These are phyloP conservation scores for Trametes sp. DNA, from an alignment of 1,284 basidiomycete species.

Conservation along the genomic window DNA sequence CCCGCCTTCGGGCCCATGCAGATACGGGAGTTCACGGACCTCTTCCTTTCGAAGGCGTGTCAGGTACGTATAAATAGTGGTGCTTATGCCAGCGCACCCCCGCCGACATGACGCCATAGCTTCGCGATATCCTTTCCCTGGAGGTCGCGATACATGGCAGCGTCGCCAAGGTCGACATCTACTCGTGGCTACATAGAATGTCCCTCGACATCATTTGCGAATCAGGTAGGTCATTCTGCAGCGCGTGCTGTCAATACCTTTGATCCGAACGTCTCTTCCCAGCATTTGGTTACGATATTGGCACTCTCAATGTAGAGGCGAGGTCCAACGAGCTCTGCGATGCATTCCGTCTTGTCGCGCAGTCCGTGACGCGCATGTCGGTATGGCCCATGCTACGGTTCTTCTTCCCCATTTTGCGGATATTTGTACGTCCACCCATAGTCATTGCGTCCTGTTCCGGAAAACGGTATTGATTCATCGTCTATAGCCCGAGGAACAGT, in stretches of 20 bases:
- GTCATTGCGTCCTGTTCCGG: too few species aligned
- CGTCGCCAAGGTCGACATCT: constrained; percentile 46
- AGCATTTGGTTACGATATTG: constrained; percentile 63
- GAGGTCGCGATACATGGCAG: constrained; percentile 26
- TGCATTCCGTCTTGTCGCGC: constrained; percentile 45
- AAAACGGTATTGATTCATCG: not conserved
- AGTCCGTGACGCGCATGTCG: constrained; percentile 8
- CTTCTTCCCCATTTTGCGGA: constrained; percentile 25
- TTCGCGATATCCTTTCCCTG: constrained; percentile 38
- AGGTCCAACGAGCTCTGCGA: constrained; percentile 48
- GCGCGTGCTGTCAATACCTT: not conserved
- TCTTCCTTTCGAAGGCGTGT: constrained; percentile 60
- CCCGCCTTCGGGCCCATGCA: constrained; percentile 64
- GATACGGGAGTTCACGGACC: constrained; percentile 58
- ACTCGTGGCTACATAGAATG: constrained; percentile 48
- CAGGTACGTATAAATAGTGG: constrained; percentile 45
- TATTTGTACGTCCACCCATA: constrained; percentile 23
- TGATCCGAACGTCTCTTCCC: not conserved
- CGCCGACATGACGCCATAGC: constrained; percentile 22
- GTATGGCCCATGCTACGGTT: constrained; percentile 19
- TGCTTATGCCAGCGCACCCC: too few species aligned
- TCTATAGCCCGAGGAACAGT: constrained; percentile 18
- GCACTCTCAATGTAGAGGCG: constrained; percentile 40
- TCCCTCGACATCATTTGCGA: constrained; percentile 59
- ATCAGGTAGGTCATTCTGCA: constrained; percentile 42